Evolutionary conservation across 2,329 filamentous ascomycete genomes (phyloP).

Genomic region (Magnaporthiopsis rhizophila): DNA sequence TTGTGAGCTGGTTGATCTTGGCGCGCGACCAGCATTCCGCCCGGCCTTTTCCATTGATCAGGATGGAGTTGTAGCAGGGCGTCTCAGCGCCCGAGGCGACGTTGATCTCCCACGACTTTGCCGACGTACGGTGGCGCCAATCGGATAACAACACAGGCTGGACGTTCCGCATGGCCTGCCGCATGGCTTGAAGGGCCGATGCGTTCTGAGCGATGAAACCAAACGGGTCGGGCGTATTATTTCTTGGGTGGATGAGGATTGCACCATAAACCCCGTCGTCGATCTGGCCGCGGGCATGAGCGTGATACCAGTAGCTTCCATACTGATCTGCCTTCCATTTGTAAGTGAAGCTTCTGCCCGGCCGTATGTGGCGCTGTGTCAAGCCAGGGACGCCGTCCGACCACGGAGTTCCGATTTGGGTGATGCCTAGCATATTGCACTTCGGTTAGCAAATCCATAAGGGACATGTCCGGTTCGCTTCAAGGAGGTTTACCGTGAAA

Average conservation of each 20-base stretch:
- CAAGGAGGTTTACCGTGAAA: constrained; percentile 32
- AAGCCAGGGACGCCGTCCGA: constrained; percentile 53
- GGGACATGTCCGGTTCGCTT: background rate
- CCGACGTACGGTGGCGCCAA: constrained; percentile 45
- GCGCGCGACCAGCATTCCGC: constrained; percentile 40
- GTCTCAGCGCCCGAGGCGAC: constrained; percentile 36
- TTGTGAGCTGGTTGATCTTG: constrained; percentile 32
- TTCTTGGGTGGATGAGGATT: constrained; percentile 38
- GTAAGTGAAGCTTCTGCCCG: constrained; percentile 41
- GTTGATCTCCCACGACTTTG: constrained; percentile 24
- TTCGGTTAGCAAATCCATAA: background rate
- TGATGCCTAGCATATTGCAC: constrained; percentile 26
- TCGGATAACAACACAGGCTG: constrained; percentile 47
- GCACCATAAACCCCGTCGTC: constrained; percentile 53
- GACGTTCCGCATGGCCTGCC: constrained; percentile 37
- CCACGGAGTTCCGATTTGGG: constrained; percentile 46
- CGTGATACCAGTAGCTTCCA: constrained; percentile 55
- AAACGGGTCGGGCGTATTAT: constrained; percentile 34
- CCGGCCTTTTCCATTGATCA: constrained; percentile 54
- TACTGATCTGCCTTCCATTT: constrained; percentile 47
- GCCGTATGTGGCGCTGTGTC: constrained; percentile 42
- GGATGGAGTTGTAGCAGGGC: constrained; percentile 50
- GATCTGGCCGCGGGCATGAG: constrained; percentile 46
- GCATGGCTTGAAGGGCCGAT: constrained; percentile 33
- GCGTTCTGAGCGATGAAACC: constrained; percentile 35